A percentile compares a stretch with the other conserved stretches of the same genome.
These are phyloP conservation scores for Fusarium albosuccineum DNA, from an alignment of 2,329 filamentous ascomycete genomes.

Conservation along the genomic window DNA sequence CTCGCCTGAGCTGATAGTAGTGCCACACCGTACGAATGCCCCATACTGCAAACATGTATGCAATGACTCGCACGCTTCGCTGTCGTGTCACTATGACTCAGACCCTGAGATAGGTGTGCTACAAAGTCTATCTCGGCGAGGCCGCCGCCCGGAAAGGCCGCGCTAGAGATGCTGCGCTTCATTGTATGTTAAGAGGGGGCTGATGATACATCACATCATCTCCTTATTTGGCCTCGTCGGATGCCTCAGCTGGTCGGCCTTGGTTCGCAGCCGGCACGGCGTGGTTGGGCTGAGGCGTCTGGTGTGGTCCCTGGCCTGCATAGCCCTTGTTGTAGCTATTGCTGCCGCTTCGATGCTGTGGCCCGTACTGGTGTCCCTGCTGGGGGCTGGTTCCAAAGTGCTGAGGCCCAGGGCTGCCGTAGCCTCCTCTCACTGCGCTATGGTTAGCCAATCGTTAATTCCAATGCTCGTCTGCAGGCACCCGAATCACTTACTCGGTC, in stretches of 20 bases:
- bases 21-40: conserved; percentile 39
- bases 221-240: conserved; percentile 61
- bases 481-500: conserved; percentile 74
- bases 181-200: conserved; percentile 28
- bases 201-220: conserved; percentile 26
- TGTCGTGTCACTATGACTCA: conserved; percentile 33
- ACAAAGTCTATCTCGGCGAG: conserved; percentile 41
- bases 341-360: conserved; percentile 67
- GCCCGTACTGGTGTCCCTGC: conserved; percentile 72
- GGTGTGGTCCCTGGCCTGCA: conserved; percentile 59
- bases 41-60: conserved; percentile 40
- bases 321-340: conserved; percentile 68
- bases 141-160: conserved; percentile 38
- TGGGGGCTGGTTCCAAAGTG: conserved; percentile 77
- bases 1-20: conserved; percentile 39
- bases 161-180: conserved; percentile 43
- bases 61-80: conserved; percentile 39
- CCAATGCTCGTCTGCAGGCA: conserved; percentile 16
- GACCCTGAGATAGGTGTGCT: conserved; percentile 43
- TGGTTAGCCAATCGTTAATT: conserved; percentile 54
- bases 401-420: conserved; percentile 69
- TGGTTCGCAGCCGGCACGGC: conserved; percentile 51
- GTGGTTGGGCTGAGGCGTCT: conserved; percentile 53
- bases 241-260: conserved; percentile 53
- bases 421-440: conserved; percentile 70